Conservation (phyloP, 139 green algal species). For the Chlamydomonas incerta region DNA sequence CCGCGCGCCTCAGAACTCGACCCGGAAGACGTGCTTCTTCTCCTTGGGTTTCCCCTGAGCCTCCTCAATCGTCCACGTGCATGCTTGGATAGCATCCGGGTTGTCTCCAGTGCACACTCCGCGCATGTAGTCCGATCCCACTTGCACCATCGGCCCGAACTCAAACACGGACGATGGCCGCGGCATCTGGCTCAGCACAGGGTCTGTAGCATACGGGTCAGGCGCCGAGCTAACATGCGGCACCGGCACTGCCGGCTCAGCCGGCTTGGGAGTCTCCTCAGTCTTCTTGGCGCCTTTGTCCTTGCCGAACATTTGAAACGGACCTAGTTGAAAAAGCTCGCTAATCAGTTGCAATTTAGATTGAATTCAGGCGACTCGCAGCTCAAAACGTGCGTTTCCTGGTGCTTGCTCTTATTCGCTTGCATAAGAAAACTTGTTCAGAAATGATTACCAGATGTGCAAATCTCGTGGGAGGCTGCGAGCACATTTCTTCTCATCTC, state of each 20-base stretch:
- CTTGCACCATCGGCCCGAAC: conserved; percentile 55
- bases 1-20: conserved; percentile 23
- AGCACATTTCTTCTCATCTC: too few species aligned
- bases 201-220: conserved; percentile 22
- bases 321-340: too few species aligned
- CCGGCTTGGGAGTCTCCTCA: conserved; percentile 6
- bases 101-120: conserved; percentile 67
- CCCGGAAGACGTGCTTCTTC: conserved; percentile 25
- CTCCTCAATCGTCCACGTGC: conserved; percentile 67
- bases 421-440: too few species aligned
- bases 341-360: too few species aligned
- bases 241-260: not conserved
- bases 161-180: conserved; percentile 65
- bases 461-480: too few species aligned
- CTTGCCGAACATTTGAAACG: conserved; percentile 27
- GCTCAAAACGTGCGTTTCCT: too few species aligned
- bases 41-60: conserved; percentile 37
- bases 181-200: conserved; percentile 34
- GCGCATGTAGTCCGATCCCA: conserved; percentile 47
- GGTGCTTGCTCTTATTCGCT: too few species aligned
- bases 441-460: too few species aligned
- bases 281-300: conserved; percentile 15
- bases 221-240: conserved; percentile 4
- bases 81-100: conserved; percentile 71
- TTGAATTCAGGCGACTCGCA: too few species aligned